phyloP scores from a whole-genome alignment of 1,284 basidiomycete genomes.

The Cutaneotrichosporon cutaneum region DNA sequence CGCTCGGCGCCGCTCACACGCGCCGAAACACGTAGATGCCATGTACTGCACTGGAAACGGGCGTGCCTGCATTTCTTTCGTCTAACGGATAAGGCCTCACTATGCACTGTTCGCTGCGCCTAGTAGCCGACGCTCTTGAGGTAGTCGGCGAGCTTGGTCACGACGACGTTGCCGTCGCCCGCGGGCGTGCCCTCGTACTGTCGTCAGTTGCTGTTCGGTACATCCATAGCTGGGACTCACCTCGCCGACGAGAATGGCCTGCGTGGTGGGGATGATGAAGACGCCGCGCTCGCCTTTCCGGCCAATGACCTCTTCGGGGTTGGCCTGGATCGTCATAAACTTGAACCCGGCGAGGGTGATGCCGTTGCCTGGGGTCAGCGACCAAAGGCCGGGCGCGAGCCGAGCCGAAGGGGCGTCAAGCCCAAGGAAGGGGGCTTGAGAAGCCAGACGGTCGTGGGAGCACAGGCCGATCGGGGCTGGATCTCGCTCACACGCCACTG shows the following conservation, averaged over 20 bases:
- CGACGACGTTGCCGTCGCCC: slow-evolving; percentile 68
- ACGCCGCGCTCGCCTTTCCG: slow-evolving; percentile 77
- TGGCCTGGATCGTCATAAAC: slow-evolving; percentile 71
- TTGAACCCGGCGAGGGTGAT: slow-evolving; percentile 72
- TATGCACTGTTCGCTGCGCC: no score
- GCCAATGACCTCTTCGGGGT: slow-evolving; percentile 66
- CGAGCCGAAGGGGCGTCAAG: neutral
- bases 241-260: slow-evolving; percentile 79
- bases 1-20: no score
- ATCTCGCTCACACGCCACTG: neutral
- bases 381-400: no score
- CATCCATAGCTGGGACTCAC: no score
- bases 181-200: slow-evolving; percentile 64
- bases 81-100: no score
- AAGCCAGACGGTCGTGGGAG: neutral
- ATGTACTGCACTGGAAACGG: no score
- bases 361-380: slow-evolving; percentile 58
- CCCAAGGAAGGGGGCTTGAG: neutral
- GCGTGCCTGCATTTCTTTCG: no score
- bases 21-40: no score
- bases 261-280: slow-evolving; percentile 80
- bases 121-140: slow-evolving; percentile 62
- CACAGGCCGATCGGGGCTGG: neutral
- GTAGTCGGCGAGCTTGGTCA: slow-evolving; percentile 77
- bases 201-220: neutral